Percentiles rank a stretch among this genome's conserved stretches.
Conservation (phyloP, 108 stramenopile genomes). For the Parietichytrium sp. region DNA sequence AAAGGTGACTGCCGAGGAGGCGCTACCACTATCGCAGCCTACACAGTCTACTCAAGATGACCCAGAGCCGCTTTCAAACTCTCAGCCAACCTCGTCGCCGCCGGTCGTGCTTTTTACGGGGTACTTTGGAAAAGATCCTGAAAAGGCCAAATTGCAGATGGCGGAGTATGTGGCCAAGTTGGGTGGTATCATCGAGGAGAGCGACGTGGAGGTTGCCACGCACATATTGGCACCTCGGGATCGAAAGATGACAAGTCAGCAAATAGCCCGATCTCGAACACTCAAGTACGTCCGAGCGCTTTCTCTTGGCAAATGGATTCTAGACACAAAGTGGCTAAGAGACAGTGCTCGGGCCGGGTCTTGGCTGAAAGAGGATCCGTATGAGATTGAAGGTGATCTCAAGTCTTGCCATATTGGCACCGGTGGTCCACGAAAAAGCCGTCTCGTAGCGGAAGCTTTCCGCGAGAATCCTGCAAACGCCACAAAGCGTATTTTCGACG, state of each 20-base stretch:
- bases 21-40: too few species aligned
- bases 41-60: too few species aligned
- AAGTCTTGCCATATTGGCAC: background rate
- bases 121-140: too few species aligned
- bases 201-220: background rate
- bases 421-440: background rate
- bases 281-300: slow-evolving; percentile 30
- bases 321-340: background rate
- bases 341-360: background rate
- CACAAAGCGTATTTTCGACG: background rate
- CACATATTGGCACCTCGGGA: background rate
- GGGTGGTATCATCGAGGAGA: background rate
- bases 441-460: background rate
- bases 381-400: slow-evolving; percentile 13
- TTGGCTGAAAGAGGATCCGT: background rate
- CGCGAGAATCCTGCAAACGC: too few species aligned
- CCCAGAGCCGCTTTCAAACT: too few species aligned
- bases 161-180: background rate
- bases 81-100: too few species aligned
- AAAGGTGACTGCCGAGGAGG: too few species aligned
- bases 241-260: background rate
- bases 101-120: too few species aligned
- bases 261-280: background rate
- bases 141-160: too few species aligned
- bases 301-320: background rate